Percentiles rank a stretch among this genome's conserved stretches.
phyloP scores from a whole-genome alignment of 2,329 filamentous ascomycete genomes.

The Escovopsis sp. region DNA sequence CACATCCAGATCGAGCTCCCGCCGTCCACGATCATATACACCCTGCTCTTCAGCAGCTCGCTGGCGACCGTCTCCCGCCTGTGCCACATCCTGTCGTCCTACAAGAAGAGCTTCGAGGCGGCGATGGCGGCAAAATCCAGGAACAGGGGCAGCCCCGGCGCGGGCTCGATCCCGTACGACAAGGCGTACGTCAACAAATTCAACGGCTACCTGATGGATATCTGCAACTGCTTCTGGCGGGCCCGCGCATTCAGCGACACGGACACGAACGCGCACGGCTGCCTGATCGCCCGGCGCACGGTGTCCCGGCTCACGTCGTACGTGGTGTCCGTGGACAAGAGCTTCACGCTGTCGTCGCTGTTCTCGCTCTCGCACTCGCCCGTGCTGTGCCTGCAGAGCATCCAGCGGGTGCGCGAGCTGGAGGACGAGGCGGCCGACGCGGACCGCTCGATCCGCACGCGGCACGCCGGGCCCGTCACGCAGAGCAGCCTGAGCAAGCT shows the following conservation, averaged over 20 bases:
- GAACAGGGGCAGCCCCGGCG: conserved; percentile 12
- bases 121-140: conserved; percentile 32
- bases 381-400: conserved; percentile 38
- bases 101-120: conserved; percentile 59
- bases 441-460: conserved; percentile 23
- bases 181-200: conserved; percentile 50
- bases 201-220: conserved; percentile 75
- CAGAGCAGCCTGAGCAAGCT: conserved; percentile 49
- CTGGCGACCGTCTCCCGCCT: conserved; percentile 51
- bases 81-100: conserved; percentile 51
- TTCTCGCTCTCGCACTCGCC: conserved; percentile 47
- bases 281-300: conserved; percentile 30
- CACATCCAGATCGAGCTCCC: conserved; percentile 54
- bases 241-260: conserved; percentile 50
- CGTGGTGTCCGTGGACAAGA: conserved; percentile 30
- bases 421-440: conserved; percentile 38
- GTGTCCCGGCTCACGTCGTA: conserved; percentile 32
- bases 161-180: conserved; percentile 31
- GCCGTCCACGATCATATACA: conserved; percentile 51
- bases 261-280: conserved; percentile 48
- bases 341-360: conserved; percentile 29
- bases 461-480: conserved; percentile 55
- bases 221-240: conserved; percentile 73
- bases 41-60: conserved; percentile 50
- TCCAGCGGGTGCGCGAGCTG: conserved; percentile 36